A percentile compares a stretch with the other conserved stretches of the same genome.
Conservation (phyloP, 306 rosid genomes). For the Prunus kanzakura region DNA sequence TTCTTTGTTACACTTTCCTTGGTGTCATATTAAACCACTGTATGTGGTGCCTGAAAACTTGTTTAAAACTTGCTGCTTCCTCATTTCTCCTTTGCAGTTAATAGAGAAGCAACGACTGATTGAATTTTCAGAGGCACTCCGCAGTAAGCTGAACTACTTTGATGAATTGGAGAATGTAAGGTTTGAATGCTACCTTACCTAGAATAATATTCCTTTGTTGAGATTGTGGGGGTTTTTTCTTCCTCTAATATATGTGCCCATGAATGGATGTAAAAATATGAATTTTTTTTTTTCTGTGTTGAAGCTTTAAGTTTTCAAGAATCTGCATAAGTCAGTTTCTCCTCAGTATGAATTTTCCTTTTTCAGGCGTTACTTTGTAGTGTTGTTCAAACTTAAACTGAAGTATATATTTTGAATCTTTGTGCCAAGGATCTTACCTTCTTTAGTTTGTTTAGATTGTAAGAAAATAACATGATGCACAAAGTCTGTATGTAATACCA, state of each 20-base stretch:
- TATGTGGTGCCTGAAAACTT: neutral
- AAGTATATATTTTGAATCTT: neutral
- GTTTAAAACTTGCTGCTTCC: neutral
- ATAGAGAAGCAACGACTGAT: conserved; percentile 87
- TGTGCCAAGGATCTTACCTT: neutral
- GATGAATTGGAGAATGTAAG: conserved; percentile 99
- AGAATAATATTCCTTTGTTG: conserved; percentile 29
- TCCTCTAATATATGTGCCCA: neutral
- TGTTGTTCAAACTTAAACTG: neutral
- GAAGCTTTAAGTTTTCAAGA: neutral
- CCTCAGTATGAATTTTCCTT: neutral
- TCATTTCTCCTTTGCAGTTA: conserved; percentile 45
- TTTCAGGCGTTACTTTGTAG: neutral
- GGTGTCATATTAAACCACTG: neutral
- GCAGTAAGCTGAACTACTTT: conserved; percentile 90
- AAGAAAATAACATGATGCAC: neutral
- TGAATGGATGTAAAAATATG: neutral
- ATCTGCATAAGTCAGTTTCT: neutral
- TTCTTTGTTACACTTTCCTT: conserved; percentile 5
- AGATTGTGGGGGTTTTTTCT: neutral
- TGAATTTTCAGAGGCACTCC: conserved; percentile 92
- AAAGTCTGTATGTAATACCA: neutral
- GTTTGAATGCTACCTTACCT: conserved; percentile 84
- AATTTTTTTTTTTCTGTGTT: neutral
- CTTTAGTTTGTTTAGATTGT: neutral